phyloP scores from a whole-genome alignment of 2,329 filamentous ascomycete species.

The Penicillium sp. region DNA sequence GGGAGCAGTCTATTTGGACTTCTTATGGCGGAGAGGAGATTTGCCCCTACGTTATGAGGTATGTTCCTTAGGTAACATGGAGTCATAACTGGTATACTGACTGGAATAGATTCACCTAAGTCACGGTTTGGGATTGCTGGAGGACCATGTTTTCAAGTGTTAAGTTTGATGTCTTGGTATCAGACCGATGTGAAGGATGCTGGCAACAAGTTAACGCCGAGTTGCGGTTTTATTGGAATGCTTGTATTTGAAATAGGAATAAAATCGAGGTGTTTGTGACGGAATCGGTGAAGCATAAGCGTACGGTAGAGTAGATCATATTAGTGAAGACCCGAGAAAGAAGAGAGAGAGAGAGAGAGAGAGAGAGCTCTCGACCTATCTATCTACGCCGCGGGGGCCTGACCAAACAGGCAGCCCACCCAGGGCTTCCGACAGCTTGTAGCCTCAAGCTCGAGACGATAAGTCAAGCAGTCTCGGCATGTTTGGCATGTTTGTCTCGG shows the following conservation, averaged over 20 bases:
- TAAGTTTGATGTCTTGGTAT: too few species aligned
- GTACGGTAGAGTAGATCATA: too few species aligned
- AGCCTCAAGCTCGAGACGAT: background rate
- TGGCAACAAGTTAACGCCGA: too few species aligned
- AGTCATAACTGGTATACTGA: background rate
- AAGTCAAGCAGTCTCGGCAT: conserved; percentile 12
- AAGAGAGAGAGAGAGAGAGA: too few species aligned
- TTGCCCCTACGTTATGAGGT: conserved; percentile 28
- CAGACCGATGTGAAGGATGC: too few species aligned
- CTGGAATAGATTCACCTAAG: conserved; percentile 1
- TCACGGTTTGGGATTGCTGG: background rate
- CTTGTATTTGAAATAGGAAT: background rate
- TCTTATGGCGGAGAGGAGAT: conserved; percentile 27
- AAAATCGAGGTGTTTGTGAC: background rate
- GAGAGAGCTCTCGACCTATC: too few species aligned
- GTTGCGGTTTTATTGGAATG: background rate
- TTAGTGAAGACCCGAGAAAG: too few species aligned
- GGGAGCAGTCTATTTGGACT: conserved; percentile 30
- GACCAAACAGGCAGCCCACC: too few species aligned
- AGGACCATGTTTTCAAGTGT: background rate
- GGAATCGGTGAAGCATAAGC: too few species aligned
- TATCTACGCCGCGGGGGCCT: too few species aligned
- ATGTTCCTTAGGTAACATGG: background rate
- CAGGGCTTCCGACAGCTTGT: too few species aligned
- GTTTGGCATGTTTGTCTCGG: conserved; percentile 15